Evolutionary conservation across 192 early-diverging fungal species (phyloP).

Genomic region (Nowakowskiella sp.): DNA sequence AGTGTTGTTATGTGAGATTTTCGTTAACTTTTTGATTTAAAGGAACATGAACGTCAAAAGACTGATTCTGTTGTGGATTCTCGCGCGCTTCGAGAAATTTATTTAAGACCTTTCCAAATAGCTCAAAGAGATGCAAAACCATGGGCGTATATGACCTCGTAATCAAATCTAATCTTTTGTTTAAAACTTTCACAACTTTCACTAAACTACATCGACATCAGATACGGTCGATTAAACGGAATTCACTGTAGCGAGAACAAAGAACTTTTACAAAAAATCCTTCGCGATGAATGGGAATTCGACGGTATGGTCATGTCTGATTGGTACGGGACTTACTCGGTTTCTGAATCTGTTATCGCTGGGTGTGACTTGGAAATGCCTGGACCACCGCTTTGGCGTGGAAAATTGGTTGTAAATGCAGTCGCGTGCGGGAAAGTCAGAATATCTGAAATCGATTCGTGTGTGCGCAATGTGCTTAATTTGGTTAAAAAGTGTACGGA

Average conservation of each 20-base stretch:
- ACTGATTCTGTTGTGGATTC: not conserved
- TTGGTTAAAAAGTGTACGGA: not conserved
- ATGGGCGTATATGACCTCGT: conserved; percentile 3
- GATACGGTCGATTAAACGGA: conserved; percentile 9
- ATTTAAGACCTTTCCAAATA: not conserved
- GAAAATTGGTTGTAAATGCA: conserved; percentile 3
- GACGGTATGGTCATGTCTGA: conserved; percentile 13
- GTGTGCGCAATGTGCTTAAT: not conserved
- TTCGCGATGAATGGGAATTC: conserved; percentile 17
- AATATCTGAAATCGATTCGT: not conserved
- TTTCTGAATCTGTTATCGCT: conserved; percentile 4
- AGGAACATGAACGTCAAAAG: not conserved
- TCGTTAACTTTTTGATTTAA: not conserved
- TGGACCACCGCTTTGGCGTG: conserved; percentile 2
- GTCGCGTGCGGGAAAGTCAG: conserved; percentile 4
- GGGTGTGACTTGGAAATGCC: conserved; percentile 17
- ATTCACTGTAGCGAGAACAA: conserved; percentile 6
- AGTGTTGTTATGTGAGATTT: not conserved
- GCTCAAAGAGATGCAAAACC: not conserved
- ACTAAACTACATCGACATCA: too few species aligned
- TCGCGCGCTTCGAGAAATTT: not conserved
- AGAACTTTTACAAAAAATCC: conserved; percentile 4
- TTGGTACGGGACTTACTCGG: conserved; percentile 8
- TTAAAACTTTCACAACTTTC: too few species aligned
- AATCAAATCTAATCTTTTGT: too few species aligned